Percentiles rank a stretch among this genome's conserved stretches.
These are phyloP conservation scores for Colletotrichum sublineola DNA, from an alignment of 2,329 filamentous ascomycete genomes.

Conservation along the genomic window DNA sequence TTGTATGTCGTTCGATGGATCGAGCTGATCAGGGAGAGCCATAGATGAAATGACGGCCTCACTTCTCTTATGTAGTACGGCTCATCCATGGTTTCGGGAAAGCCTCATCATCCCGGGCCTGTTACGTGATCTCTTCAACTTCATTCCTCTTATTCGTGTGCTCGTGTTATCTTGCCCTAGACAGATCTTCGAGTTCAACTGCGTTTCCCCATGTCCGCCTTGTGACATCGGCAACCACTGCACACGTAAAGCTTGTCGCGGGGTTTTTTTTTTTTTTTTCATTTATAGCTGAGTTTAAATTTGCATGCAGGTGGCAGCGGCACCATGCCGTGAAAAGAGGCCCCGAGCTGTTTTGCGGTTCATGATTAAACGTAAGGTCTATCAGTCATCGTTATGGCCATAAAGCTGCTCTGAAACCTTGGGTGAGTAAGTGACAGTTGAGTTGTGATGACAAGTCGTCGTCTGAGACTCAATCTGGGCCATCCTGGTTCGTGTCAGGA, in stretches of 20 bases:
- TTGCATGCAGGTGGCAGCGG: neutral
- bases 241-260: neutral
- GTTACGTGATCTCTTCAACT: neutral
- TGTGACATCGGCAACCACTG: neutral
- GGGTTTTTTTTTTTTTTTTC: neutral
- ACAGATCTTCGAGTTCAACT: neutral
- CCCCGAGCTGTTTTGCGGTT: neutral
- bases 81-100: neutral
- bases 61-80: neutral
- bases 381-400: neutral
- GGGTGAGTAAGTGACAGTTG: constrained; percentile 14
- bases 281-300: neutral
- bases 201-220: neutral
- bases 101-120: neutral
- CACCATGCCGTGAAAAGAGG: neutral
- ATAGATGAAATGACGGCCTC: neutral
- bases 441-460: neutral
- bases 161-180: neutral
- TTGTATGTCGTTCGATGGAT: neutral
- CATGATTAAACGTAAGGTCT: neutral
- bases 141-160: neutral
- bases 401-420: neutral
- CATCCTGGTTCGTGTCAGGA: neutral
- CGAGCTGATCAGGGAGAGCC: too few relatives aligned
- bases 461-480: neutral